A percentile compares a stretch with the other conserved stretches of the same genome.
phyloP scores from a whole-genome alignment of 1,139 yeast species.

The Blastobotrys buckinghamii region DNA sequence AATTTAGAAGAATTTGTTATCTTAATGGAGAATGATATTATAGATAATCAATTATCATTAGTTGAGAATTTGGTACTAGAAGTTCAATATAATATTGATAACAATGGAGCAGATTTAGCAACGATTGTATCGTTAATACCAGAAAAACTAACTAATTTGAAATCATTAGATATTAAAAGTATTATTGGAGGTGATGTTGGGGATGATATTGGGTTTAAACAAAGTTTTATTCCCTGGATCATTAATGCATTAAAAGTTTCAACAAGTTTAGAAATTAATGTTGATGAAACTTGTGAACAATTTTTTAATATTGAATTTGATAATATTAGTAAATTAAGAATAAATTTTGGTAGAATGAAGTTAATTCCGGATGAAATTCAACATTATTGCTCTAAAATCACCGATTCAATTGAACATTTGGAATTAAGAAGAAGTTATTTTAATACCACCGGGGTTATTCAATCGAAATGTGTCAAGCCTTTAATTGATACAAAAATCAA shows the following conservation, averaged over 20 bases:
- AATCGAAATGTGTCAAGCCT: background rate
- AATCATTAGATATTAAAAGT: background rate
- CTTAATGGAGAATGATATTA: background rate
- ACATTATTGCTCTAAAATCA: background rate
- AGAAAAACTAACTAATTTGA: background rate
- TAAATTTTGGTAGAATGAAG: background rate
- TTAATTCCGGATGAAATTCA: background rate
- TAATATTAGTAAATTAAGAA: background rate
- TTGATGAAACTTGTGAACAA: background rate
- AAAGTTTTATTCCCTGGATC: background rate
- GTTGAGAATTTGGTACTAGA: background rate
- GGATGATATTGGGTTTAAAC: background rate
- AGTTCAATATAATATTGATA: background rate
- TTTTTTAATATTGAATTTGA: background rate
- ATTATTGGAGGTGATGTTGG: background rate
- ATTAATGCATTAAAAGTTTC: background rate
- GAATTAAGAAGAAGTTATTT: slow-evolving; percentile 2
- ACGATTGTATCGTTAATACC: background rate
- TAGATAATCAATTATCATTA: background rate
- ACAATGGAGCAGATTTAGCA: background rate
- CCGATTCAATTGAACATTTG: background rate
- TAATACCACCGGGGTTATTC: background rate
- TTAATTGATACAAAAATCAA: background rate
- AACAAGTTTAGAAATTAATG: background rate
- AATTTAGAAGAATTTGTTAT: background rate